Base-by-base conservation (phyloP, 805 yeast species). In the Candida saitoana region DNA sequence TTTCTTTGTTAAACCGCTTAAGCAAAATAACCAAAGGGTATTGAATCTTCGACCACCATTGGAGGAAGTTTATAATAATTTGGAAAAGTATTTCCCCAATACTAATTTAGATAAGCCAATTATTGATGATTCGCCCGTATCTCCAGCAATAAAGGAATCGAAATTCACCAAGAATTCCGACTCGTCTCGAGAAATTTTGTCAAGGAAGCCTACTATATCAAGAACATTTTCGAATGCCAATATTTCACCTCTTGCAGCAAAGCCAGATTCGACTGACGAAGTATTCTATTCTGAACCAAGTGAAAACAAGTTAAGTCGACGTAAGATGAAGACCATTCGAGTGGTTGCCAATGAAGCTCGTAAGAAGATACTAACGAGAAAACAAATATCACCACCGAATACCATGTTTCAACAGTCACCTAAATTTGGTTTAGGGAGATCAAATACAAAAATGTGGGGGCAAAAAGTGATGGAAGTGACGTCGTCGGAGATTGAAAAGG, bases 381-480 rank as follows among this genome's bases (percentile, higher is more conserved):
- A 52, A 35, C 44, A 40, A 32, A 36, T 36, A 2, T 43, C 47
- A 9, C 44, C 47, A 16, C 47, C 47, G 1, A 43, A 40, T 14
- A 43, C 47, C 5, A 30, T 40, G 25, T 42, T 38, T 14, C 38
- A 34, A 4, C 18, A 35, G 22, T 30, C 45, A 2, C 9, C 44
- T 29, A 37, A 17, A 18, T 16, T 19, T 20, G 51, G 54, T 5
- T 59, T 91, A 27, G 72, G 88, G 48, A 71, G 98, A 42, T 48
- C 62, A 42, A 87, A 93, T 55, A 93, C 99, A 1, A 95, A 93
- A 65, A 78, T 93, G 84, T 93, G 99, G 99, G 99, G 99, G 16
- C 89, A 87, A 47, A 83, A 77, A 48, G 95, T 88, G 12, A 83
- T 89, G 24, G 99, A 93, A 63, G 90, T 90, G 22, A 89, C 90